Percentiles rank a stretch among this genome's conserved stretches.
phyloP scores from a whole-genome alignment of 768 basidiomycete species.

The Termitomyces titanicus region DNA sequence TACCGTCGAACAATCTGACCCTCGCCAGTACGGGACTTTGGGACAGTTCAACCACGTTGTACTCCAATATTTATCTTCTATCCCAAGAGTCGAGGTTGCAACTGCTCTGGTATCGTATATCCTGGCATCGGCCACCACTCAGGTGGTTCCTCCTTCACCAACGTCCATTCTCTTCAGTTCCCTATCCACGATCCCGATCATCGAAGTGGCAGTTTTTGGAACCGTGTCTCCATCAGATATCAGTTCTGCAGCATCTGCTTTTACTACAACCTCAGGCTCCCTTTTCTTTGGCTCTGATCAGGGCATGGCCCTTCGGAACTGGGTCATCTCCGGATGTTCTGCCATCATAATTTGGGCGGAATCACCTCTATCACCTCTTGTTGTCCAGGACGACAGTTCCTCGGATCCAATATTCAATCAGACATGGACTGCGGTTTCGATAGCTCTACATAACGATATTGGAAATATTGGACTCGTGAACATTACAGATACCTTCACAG shows the following conservation, averaged over 20 bases:
- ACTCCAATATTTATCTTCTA: constrained; percentile 50
- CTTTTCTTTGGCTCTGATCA: constrained; percentile 60
- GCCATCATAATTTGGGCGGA: constrained; percentile 49
- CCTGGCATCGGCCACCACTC: constrained; percentile 26
- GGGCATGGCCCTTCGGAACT: constrained; percentile 45
- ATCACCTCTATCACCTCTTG: constrained; percentile 41
- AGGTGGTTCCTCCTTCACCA: constrained; percentile 37
- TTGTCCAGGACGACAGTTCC: constrained; percentile 49
- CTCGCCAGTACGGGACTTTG: constrained; percentile 54
- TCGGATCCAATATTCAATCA: constrained; percentile 39
- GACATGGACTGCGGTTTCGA: constrained; percentile 45
- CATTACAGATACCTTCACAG: constrained; percentile 40
- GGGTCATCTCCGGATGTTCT: constrained; percentile 43
- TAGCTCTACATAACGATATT: constrained; percentile 29
- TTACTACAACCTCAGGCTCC: constrained; percentile 42
- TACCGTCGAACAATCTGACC: constrained; percentile 35
- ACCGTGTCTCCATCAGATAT: constrained; percentile 46
- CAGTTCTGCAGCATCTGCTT: constrained; percentile 43
- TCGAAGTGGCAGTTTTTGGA: constrained; percentile 69
- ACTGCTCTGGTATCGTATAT: constrained; percentile 48
- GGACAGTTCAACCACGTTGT: constrained; percentile 54
- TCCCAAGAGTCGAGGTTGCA: constrained; percentile 42
- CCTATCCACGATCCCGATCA: constrained; percentile 42
- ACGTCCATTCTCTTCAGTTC: constrained; percentile 35
- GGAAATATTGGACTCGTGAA: constrained; percentile 35